These are phyloP conservation scores for Cercis canadensis DNA, from an alignment of 306 rosid genomes.

Conservation along the genomic window DNA sequence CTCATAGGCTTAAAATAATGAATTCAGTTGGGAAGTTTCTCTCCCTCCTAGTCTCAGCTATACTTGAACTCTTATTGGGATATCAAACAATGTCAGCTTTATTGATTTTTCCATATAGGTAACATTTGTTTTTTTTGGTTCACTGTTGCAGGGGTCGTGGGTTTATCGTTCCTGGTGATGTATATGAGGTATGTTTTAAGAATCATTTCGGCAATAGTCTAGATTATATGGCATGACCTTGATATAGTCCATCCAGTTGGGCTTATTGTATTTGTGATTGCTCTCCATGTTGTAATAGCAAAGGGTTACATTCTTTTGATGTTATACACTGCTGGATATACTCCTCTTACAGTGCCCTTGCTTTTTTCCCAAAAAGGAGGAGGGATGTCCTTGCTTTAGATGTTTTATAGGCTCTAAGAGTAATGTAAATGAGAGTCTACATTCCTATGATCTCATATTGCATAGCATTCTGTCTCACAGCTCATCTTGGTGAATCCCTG, in stretches of 20 bases:
- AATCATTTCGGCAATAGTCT: conserved; percentile 11
- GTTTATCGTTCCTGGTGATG: conserved; percentile 75
- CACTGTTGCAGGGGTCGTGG: conserved; percentile 77
- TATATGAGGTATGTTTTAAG: conserved; percentile 60
- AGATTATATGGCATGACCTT: neutral
- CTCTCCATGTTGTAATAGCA: neutral
- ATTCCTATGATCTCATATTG: neutral
- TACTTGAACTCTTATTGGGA: conserved; percentile 5
- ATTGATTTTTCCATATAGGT: conserved; percentile 24
- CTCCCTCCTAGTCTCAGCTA: conserved; percentile 12
- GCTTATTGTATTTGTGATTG: neutral
- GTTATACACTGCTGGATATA: conserved; percentile 10
- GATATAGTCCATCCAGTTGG: too few species aligned
- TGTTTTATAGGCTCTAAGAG: neutral
- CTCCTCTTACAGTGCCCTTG: conserved; percentile 5
- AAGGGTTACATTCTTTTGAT: conserved; percentile 6
- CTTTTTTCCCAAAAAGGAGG: neutral
- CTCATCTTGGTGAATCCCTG: conserved; percentile 37
- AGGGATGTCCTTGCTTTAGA: neutral
- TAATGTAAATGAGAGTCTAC: conserved; percentile 11
- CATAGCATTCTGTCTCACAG: neutral
- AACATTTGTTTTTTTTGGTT: conserved; percentile 19
- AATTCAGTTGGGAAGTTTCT: conserved; percentile 10
- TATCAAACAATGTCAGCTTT: conserved; percentile 10
- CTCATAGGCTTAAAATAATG: neutral